phyloP scores from a whole-genome alignment of 768 basidiomycete species.

The Tulasnella sp. region DNA sequence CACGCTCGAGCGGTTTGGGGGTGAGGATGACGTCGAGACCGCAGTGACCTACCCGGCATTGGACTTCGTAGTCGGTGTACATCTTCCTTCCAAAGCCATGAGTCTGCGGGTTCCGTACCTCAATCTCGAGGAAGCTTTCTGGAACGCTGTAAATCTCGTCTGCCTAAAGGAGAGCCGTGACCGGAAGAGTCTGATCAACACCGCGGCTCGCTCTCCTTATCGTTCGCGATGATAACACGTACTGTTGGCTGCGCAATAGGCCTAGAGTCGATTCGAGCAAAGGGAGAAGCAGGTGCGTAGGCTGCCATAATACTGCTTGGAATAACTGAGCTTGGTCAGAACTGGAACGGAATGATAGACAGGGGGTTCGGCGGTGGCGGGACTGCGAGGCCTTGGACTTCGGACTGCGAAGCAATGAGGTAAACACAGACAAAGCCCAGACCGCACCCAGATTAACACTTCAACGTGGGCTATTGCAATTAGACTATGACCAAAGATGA shows the following conservation, averaged over 20 bases:
- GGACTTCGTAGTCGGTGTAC: constrained; percentile 99
- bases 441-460: background rate
- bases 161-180: constrained; percentile 49
- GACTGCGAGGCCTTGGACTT: background rate
- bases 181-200: background rate
- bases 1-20: background rate
- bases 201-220: background rate
- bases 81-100: constrained; percentile 97
- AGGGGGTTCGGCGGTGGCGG: constrained; percentile 10
- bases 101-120: constrained; percentile 94
- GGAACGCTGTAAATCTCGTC: constrained; percentile 99
- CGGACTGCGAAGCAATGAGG: constrained; percentile 2
- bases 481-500: background rate
- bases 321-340: constrained; percentile 11
- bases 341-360: background rate
- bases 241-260: constrained; percentile 27
- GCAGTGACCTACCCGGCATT: constrained; percentile 71
- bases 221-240: constrained; percentile 10
- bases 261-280: constrained; percentile 27
- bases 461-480: background rate
- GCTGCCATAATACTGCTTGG: constrained; percentile 18
- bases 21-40: background rate
- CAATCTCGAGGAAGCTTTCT: constrained; percentile 95
- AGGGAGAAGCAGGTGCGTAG: constrained; percentile 23
- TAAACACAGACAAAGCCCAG: background rate